Conservation (phyloP, 345 rosid genomes). For the Anastatica hierochuntica region DNA sequence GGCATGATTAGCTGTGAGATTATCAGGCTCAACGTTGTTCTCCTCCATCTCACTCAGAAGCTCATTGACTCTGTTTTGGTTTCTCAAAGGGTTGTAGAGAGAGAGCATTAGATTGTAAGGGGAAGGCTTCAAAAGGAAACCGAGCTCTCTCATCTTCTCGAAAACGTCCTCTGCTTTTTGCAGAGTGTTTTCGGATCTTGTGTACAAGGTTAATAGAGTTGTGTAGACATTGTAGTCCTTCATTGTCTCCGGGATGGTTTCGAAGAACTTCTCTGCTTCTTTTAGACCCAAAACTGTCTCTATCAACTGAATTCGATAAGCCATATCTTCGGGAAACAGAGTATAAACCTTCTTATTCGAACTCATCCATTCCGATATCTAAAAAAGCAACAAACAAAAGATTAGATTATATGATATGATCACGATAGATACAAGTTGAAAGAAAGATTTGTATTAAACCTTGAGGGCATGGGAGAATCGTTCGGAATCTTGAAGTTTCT, state of each 20-base stretch:
- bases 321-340: conserved; percentile 2
- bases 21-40: background rate
- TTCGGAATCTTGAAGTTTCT: conserved; percentile 8
- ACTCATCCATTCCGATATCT: conserved; percentile 13
- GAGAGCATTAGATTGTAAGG: background rate
- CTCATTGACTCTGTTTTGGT: background rate
- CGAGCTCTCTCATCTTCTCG: conserved; percentile 4
- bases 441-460: background rate
- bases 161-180: background rate
- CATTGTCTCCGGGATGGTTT: conserved; percentile 1
- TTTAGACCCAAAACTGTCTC: conserved; percentile 7
- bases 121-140: conserved; percentile 5
- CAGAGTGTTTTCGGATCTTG: conserved; percentile 1
- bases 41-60: conserved; percentile 13
- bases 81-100: background rate
- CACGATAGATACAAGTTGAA: background rate
- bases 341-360: background rate
- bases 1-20: background rate
- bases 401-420: background rate
- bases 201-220: background rate
- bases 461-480: conserved; percentile 8
- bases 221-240: conserved; percentile 12
- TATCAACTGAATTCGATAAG: background rate
- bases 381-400: background rate
- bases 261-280: conserved; percentile 13